Conservation (phyloP, 495 filamentous ascomycete genomes). For the Cercophora scortea region DNA sequence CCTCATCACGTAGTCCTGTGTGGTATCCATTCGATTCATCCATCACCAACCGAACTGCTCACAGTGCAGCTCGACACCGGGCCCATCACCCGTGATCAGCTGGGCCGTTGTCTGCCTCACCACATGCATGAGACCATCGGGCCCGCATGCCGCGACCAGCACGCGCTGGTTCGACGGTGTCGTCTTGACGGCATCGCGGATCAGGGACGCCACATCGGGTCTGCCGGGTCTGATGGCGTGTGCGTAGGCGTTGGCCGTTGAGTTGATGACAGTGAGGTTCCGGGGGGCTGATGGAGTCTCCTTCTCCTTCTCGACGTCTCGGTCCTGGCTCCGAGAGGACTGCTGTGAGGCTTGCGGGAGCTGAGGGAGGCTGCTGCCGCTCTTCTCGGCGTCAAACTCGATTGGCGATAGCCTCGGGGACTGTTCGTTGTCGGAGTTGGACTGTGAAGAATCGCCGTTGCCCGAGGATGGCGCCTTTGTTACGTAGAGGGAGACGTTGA, state of each 20-base stretch:
- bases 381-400: conserved; percentile 16
- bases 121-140: conserved; percentile 37
- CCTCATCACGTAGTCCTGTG: too few species aligned
- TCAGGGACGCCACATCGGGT: conserved; percentile 33
- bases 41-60: conserved; percentile 49
- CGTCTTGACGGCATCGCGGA: conserved; percentile 31
- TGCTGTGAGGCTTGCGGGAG: conserved; percentile 2
- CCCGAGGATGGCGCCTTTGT: conserved; percentile 23
- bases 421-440: conserved; percentile 6
- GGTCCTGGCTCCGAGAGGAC: not conserved
- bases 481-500: conserved; percentile 40
- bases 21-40: not conserved
- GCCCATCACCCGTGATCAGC: conserved; percentile 39
- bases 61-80: conserved; percentile 45
- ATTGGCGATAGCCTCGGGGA: conserved; percentile 14
- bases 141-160: conserved; percentile 45
- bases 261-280: not conserved
- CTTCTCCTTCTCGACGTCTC: conserved; percentile 12
- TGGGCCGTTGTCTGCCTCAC: conserved; percentile 44
- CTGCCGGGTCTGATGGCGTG: conserved; percentile 27
- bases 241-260: conserved; percentile 1
- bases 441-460: conserved; percentile 9
- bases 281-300: too few species aligned
- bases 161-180: conserved; percentile 34
- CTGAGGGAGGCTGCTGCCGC: not conserved